A percentile compares a stretch with the other conserved stretches of the same genome.
phyloP scores from a whole-genome alignment of 176 grass and related monocot genomes.

The Typha latifolia region DNA sequence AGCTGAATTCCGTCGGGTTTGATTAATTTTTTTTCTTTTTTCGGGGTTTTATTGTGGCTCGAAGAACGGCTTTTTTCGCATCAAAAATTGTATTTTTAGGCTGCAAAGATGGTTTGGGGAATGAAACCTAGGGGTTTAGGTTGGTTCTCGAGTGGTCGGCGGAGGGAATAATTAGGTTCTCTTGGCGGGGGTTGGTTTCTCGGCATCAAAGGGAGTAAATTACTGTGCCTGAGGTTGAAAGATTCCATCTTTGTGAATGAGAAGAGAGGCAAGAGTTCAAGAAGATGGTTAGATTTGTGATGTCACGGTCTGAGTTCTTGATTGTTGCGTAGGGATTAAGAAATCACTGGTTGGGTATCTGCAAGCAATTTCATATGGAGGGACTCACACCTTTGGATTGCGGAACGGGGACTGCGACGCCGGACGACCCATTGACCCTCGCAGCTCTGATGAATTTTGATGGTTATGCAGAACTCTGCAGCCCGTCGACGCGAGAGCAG shows the following conservation, averaged over 20 bases:
- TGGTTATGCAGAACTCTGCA: conserved; percentile 21
- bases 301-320: not conserved
- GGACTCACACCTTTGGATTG: not conserved
- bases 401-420: not conserved
- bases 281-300: not conserved
- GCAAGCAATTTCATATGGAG: conserved; percentile 2
- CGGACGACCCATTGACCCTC: conserved; percentile 24
- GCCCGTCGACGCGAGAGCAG: conserved; percentile 19
- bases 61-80: no score
- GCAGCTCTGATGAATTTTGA: conserved; percentile 30
- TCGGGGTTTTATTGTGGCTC: not conserved
- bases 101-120: not conserved
- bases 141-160: not conserved
- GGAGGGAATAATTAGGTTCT: not conserved
- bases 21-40: not conserved
- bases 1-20: not conserved
- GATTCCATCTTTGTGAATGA: not conserved
- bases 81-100: not conserved
- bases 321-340: not conserved
- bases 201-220: not conserved
- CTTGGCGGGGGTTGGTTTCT: not conserved
- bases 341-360: not conserved
- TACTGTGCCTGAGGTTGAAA: not conserved
- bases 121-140: not conserved
- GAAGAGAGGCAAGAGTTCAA: not conserved